phyloP scores from a whole-genome alignment of 2,329 filamentous ascomycete species.

The Orbilia ellipsospora region DNA sequence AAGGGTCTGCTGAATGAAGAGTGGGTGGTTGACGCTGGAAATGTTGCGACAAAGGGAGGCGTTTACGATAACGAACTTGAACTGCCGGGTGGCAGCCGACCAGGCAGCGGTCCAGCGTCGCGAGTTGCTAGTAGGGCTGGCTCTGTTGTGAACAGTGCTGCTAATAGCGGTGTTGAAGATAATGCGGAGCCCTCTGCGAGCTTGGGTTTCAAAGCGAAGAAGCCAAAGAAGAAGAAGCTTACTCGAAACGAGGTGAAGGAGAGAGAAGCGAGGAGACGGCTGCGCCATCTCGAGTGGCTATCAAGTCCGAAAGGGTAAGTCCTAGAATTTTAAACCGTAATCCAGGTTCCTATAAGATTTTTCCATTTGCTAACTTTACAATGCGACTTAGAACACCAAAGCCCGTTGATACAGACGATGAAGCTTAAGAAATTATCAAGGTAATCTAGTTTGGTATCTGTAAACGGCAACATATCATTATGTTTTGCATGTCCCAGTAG shows the following conservation, averaged over 20 bases:
- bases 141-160: constrained; percentile 79
- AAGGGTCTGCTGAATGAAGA: constrained; percentile 95
- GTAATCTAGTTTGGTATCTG: neutral
- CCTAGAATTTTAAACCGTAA: neutral
- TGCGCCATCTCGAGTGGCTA: constrained; percentile 87
- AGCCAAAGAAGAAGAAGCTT: constrained; percentile 95
- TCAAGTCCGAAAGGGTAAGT: constrained; percentile 79
- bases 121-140: constrained; percentile 69
- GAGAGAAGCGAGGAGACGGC: constrained; percentile 82
- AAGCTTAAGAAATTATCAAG: constrained; percentile 37
- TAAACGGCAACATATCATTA: too few relatives aligned
- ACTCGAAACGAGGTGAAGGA: constrained; percentile 97
- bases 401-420: constrained; percentile 59
- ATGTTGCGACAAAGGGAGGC: constrained; percentile 70
- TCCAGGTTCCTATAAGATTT: neutral
- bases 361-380: neutral
- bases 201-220: constrained; percentile 87
- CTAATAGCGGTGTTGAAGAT: constrained; percentile 77
- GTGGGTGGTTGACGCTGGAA: constrained; percentile 91
- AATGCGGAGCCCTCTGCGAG: constrained; percentile 47
- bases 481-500: neutral
- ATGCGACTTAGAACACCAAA: constrained; percentile 56
- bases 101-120: constrained; percentile 69
- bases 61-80: constrained; percentile 40
- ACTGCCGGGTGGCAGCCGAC: constrained; percentile 62